These are phyloP conservation scores for Hygrophila difformis DNA, from an alignment of 257 asterid genomes.

Conservation along the genomic window DNA sequence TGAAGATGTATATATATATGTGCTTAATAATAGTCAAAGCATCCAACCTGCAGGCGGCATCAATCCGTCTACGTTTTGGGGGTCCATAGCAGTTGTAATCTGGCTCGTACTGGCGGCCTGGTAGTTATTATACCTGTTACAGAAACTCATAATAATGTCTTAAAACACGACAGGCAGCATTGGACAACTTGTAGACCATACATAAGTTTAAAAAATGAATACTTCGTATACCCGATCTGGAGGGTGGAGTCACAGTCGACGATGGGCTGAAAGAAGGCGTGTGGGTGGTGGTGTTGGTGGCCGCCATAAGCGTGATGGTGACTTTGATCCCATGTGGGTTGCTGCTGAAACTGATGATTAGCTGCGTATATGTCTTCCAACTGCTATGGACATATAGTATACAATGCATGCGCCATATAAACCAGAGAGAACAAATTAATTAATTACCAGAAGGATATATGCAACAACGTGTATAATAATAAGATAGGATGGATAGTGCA, in stretches of 20 bases:
- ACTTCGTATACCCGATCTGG: conserved; percentile 57
- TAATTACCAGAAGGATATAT: too few relatives aligned
- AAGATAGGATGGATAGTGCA: neutral
- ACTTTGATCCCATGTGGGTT: conserved; percentile 34
- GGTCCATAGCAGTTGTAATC: conserved; percentile 54
- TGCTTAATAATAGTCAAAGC: too few relatives aligned
- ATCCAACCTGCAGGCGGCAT: conserved; percentile 95
- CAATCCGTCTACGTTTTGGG: conserved; percentile 51
- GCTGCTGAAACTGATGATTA: conserved; percentile 63
- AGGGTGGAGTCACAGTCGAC: conserved; percentile 72
- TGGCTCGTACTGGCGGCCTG: conserved; percentile 50
- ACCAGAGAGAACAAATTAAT: too few relatives aligned
- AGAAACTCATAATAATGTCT: too few relatives aligned
- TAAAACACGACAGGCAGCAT: neutral
- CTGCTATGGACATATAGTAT: conserved; percentile 23
- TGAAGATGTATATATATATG: too few relatives aligned
- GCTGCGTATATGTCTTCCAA: conserved; percentile 75
- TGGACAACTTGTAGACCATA: too few relatives aligned
- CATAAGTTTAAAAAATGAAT: neutral
- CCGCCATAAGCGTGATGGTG: conserved; percentile 30
- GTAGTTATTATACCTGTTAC: conserved; percentile 51
- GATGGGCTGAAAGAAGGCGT: conserved; percentile 71
- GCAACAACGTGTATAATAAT: neutral
- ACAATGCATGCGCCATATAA: neutral
- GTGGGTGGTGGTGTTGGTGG: conserved; percentile 67